A percentile compares a stretch with the other conserved stretches of the same genome.
Conservation (phyloP, 148 eudicot species). For the Silene latifolia region DNA sequence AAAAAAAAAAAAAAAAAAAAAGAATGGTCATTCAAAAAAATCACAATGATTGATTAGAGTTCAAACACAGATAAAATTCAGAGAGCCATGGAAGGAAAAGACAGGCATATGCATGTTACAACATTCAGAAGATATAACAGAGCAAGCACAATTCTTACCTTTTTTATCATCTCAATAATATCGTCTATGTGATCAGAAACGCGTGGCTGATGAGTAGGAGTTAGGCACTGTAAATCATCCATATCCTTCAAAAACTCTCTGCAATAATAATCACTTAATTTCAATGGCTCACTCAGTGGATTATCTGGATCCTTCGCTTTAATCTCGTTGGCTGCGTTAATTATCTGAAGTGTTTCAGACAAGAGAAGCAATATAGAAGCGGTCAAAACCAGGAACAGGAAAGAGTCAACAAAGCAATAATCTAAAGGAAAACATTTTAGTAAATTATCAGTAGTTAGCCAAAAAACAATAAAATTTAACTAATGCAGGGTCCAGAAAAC, state of each 20-base stretch:
- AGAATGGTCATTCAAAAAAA: too few relatives aligned
- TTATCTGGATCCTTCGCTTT: constrained; percentile 42
- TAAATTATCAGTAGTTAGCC: too few relatives aligned
- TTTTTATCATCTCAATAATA: constrained; percentile 70
- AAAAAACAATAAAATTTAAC: background rate
- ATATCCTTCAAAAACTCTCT: constrained; percentile 71
- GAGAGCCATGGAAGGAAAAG: too few relatives aligned
- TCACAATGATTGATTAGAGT: too few relatives aligned
- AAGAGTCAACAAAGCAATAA: too few relatives aligned
- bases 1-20: too few relatives aligned
- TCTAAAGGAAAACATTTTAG: too few relatives aligned
- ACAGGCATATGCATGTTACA: constrained; percentile 8
- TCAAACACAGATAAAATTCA: too few relatives aligned
- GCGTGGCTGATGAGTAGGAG: constrained; percentile 71
- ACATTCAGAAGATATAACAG: background rate
- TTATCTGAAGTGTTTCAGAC: constrained; percentile 44
- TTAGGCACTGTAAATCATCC: constrained; percentile 85
- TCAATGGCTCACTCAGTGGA: constrained; percentile 48
- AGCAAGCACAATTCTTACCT: constrained; percentile 37
- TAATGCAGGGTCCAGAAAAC: too few relatives aligned
- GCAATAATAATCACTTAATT: constrained; percentile 61
- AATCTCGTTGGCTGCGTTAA: constrained; percentile 70
- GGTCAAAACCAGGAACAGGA: constrained; percentile 21
- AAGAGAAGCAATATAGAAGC: constrained; percentile 17
- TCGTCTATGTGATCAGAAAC: constrained; percentile 83